Evolutionary conservation across 805 yeast species (phyloP).

Genomic region (Kregervanrija delftensis): DNA sequence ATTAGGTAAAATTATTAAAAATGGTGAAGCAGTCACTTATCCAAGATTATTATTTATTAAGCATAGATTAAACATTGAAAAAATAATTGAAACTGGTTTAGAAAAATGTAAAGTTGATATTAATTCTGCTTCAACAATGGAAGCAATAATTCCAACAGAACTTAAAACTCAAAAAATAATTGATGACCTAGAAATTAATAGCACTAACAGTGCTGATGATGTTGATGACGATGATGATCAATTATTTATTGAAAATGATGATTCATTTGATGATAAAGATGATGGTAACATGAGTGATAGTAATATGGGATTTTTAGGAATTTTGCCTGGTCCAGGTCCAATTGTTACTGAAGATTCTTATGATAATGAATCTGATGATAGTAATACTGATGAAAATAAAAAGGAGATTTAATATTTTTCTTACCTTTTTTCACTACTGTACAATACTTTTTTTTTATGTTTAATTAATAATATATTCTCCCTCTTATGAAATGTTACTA

Average conservation of each 20-base stretch:
- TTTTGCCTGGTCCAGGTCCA: background rate
- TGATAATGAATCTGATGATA: background rate
- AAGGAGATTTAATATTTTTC: conserved; percentile 5
- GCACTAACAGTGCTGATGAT: conserved; percentile 7
- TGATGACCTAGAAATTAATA: background rate
- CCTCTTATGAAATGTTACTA: conserved; percentile 7
- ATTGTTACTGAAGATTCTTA: background rate
- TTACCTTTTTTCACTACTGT: no score
- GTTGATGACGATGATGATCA: conserved; percentile 11
- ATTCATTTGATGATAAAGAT: conserved; percentile 11
- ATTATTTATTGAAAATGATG: background rate
- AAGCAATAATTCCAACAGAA: background rate
- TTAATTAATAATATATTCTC: no score
- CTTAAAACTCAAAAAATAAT: conserved; percentile 1
- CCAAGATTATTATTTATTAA: conserved; percentile 61
- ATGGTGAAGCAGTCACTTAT: conserved; percentile 60
- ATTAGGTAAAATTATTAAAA: conserved; percentile 45
- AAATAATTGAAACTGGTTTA: conserved; percentile 49
- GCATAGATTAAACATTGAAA: conserved; percentile 59
- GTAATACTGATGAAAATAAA: conserved; percentile 4
- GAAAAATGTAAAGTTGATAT: conserved; percentile 7
- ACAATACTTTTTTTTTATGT: no score
- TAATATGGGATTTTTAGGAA: conserved; percentile 13
- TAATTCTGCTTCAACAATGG: background rate
- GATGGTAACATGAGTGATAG: background rate